Percentiles rank a stretch among this genome's conserved stretches.
Evolutionary conservation across 2,329 filamentous ascomycete genomes (phyloP).

Genomic region (Phaeosphaeria sp.): DNA sequence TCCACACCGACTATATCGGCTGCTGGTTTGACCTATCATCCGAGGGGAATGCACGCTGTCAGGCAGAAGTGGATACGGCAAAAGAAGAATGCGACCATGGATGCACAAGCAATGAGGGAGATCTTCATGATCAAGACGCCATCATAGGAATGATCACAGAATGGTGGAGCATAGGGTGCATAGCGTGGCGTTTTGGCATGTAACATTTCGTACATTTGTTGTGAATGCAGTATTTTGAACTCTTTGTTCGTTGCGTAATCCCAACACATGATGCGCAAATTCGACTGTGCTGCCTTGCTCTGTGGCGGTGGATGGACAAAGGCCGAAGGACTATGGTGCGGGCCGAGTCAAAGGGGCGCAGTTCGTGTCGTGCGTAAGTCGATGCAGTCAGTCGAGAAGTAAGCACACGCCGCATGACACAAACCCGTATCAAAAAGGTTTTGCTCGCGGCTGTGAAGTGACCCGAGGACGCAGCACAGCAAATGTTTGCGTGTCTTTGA

Average conservation of each 20-base stretch:
- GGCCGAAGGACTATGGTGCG: neutral
- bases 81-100: slow-evolving; percentile 82
- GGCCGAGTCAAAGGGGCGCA: slow-evolving; percentile 3
- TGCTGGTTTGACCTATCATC: slow-evolving; percentile 42
- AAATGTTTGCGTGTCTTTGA: slow-evolving; percentile 12
- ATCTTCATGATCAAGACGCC: slow-evolving; percentile 49
- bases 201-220: neutral
- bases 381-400: neutral
- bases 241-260: neutral
- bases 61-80: slow-evolving; percentile 85
- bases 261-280: neutral
- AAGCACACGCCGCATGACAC: neutral
- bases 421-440: neutral
- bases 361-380: slow-evolving; percentile 12
- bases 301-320: neutral
- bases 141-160: slow-evolving; percentile 17
- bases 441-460: neutral
- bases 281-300: neutral
- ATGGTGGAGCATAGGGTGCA: slow-evolving; percentile 19
- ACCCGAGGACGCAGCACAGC: slow-evolving; percentile 8
- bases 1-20: slow-evolving; percentile 55
- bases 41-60: slow-evolving; percentile 72
- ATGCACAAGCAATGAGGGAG: slow-evolving; percentile 83
- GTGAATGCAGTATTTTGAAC: neutral
- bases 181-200: slow-evolving; percentile 40